These are phyloP conservation scores for Pneumocystis canis DNA, from an alignment of 1,139 yeast genomes.

Conservation along the genomic window DNA sequence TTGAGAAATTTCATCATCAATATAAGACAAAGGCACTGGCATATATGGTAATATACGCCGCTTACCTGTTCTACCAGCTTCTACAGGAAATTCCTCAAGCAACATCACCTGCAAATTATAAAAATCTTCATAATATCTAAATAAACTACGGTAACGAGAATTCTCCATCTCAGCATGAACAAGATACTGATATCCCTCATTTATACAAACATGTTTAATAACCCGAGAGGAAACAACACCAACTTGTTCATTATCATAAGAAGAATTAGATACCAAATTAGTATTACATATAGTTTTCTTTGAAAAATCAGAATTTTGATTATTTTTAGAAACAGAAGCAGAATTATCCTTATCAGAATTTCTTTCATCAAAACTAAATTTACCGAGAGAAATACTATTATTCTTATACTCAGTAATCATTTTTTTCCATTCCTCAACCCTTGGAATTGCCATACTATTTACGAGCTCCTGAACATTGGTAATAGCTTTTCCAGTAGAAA, in stretches of 20 bases:
- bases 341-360: conserved; percentile 10
- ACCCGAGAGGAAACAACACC: conserved; percentile 63
- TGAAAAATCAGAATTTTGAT: background rate
- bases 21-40: conserved; percentile 91
- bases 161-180: conserved; percentile 55
- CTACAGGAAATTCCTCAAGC: conserved; percentile 74
- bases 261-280: conserved; percentile 25
- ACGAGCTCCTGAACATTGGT: conserved; percentile 36
- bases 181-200: conserved; percentile 81
- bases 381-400: conserved; percentile 65
- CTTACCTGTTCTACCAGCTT: conserved; percentile 77
- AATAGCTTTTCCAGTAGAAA: conserved; percentile 43
- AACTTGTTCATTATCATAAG: conserved; percentile 66
- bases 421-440: conserved; percentile 90
- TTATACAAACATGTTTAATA: conserved; percentile 66
- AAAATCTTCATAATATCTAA: conserved; percentile 89
- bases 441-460: conserved; percentile 55
- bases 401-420: conserved; percentile 88
- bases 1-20: conserved; percentile 74
- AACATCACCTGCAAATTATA: conserved; percentile 82
- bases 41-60: conserved; percentile 77
- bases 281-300: background rate
- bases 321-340: conserved; percentile 6
- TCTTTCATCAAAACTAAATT: conserved; percentile 24
- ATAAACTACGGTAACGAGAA: conserved; percentile 55